Percentiles rank a stretch among this genome's conserved stretches.
Evolutionary conservation across 345 rosid species (phyloP).

Genomic region (Eucalyptus regnans): DNA sequence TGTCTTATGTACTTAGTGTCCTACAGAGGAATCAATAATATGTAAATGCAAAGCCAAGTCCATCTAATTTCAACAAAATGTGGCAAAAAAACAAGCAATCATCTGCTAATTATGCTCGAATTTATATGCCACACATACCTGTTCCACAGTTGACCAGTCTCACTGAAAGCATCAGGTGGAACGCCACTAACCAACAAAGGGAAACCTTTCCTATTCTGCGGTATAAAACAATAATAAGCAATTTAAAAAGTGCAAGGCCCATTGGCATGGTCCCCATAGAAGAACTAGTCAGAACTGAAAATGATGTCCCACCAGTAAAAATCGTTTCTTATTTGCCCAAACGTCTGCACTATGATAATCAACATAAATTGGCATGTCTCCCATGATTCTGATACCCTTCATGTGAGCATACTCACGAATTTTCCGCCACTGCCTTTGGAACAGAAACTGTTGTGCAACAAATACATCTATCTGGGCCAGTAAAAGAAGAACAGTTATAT

Average conservation of each 20-base stretch:
- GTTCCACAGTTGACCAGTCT: slow-evolving; percentile 93
- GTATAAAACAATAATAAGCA: not conserved
- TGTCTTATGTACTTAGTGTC: not conserved
- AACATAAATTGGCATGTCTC: slow-evolving; percentile 97
- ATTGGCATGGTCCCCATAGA: not conserved
- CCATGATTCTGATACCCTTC: slow-evolving; percentile 87
- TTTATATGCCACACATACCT: slow-evolving; percentile 26
- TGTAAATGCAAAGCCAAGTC: not conserved
- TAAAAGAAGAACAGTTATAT: not conserved
- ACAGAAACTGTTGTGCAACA: slow-evolving; percentile 83
- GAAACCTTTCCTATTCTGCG: slow-evolving; percentile 75
- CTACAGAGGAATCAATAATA: not conserved
- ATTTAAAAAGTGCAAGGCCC: not conserved
- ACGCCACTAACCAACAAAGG: slow-evolving; percentile 87
- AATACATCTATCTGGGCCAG: slow-evolving; percentile 63
- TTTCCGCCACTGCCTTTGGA: slow-evolving; percentile 96
- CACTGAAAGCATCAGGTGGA: slow-evolving; percentile 96
- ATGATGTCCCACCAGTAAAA: slow-evolving; percentile 57
- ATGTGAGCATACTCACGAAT: slow-evolving; percentile 51
- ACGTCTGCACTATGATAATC: slow-evolving; percentile 98
- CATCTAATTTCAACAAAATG: not conserved
- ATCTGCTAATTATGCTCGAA: not conserved
- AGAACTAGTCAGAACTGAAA: not conserved
- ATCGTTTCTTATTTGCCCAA: slow-evolving; percentile 92
- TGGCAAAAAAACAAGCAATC: not conserved